Evolutionary conservation across 148 eudicot species (phyloP).

Genomic region (Vaccinium macrocarpon): DNA sequence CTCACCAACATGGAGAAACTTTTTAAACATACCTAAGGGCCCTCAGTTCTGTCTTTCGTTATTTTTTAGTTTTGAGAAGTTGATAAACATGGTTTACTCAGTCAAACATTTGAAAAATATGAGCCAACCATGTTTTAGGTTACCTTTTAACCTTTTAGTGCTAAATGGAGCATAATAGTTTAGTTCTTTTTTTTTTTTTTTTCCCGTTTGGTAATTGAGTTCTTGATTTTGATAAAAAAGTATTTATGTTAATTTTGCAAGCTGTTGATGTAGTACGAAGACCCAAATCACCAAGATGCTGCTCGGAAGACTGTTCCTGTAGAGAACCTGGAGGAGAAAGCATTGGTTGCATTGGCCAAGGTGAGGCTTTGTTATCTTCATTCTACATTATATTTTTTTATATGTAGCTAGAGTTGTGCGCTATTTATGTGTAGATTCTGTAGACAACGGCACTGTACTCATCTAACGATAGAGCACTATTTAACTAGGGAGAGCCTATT

Average conservation of each 20-base stretch:
- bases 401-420: not conserved
- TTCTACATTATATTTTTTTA: not conserved
- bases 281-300: slow-evolving; percentile 63
- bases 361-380: slow-evolving; percentile 28
- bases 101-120: not conserved
- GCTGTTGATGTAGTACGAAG: slow-evolving; percentile 68
- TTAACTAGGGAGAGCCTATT: too few relatives aligned
- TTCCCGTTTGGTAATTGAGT: not conserved
- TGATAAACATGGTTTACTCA: not conserved
- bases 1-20: not conserved
- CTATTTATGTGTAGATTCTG: not conserved
- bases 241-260: slow-evolving; percentile 2
- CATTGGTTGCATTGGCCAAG: slow-evolving; percentile 75
- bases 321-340: slow-evolving; percentile 86
- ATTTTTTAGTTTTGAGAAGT: not conserved
- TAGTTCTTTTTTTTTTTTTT: not conserved
- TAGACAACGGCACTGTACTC: not conserved
- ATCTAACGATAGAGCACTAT: not conserved
- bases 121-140: not conserved
- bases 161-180: not conserved
- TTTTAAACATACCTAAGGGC: not conserved
- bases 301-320: slow-evolving; percentile 83
- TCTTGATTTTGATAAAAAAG: not conserved
- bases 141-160: not conserved
- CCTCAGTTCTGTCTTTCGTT: not conserved